Conservation (phyloP, 139 green algal species). For the Volvox africanus region DNA sequence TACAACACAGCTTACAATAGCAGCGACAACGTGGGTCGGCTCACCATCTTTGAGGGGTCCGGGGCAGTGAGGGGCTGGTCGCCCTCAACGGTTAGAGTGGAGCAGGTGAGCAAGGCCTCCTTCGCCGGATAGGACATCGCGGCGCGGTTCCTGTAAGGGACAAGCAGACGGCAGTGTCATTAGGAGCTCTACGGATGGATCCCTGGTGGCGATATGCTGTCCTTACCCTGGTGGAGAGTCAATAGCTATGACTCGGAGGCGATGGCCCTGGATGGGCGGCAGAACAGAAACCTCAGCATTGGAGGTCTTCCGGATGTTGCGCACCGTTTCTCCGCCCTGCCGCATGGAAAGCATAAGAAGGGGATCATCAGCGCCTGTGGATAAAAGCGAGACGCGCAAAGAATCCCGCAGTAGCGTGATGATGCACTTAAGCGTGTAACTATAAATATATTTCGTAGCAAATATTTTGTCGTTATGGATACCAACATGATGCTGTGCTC, state of each 20-base stretch:
- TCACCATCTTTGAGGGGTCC: neutral
- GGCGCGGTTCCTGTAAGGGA: neutral
- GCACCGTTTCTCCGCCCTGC: slow-evolving; percentile 30
- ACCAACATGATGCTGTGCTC: too few relatives aligned
- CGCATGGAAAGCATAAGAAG: neutral
- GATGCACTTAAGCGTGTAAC: too few relatives aligned
- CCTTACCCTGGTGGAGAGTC: neutral
- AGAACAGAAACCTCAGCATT: neutral
- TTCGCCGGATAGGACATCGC: neutral
- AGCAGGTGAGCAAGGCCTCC: slow-evolving; percentile 18
- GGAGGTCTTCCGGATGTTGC: slow-evolving; percentile 25
- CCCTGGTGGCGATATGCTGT: neutral
- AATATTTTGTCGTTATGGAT: too few relatives aligned
- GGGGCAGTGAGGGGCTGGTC: neutral
- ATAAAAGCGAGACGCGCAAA: too few relatives aligned
- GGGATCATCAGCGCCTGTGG: too few relatives aligned
- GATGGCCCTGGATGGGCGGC: neutral
- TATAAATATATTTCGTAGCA: too few relatives aligned
- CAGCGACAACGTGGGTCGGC: neutral
- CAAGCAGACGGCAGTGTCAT: too few relatives aligned
- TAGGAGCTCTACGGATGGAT: too few relatives aligned
- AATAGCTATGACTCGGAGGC: slow-evolving; percentile 6
- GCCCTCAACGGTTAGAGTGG: slow-evolving; percentile 10
- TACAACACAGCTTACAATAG: neutral
- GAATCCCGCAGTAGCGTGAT: too few relatives aligned